phyloP scores from a whole-genome alignment of 345 rosid species.

The Rhodamnia rubescens region DNA sequence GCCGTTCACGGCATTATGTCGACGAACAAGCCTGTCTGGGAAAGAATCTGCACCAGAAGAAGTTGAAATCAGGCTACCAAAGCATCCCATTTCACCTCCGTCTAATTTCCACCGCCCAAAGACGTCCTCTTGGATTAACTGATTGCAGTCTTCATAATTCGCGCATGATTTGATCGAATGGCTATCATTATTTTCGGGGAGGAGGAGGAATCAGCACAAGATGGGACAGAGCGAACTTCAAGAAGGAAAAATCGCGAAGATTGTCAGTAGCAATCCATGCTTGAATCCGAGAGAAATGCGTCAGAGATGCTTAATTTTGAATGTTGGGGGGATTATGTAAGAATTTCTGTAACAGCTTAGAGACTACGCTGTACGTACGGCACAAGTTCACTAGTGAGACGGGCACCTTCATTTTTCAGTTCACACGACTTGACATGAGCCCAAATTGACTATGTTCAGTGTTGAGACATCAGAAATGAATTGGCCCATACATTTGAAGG shows the following conservation, averaged over 20 bases:
- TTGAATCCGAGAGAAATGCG: neutral
- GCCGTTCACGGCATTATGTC: neutral
- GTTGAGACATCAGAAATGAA: neutral
- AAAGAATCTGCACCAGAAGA: neutral
- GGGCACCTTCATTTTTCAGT: neutral
- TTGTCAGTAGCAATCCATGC: neutral
- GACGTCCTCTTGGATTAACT: neutral
- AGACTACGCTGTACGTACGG: neutral
- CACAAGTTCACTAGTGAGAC: neutral
- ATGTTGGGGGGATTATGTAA: neutral
- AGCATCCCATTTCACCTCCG: neutral
- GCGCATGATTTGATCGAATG: neutral
- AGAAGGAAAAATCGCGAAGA: neutral
- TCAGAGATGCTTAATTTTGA: neutral
- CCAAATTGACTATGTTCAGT: neutral
- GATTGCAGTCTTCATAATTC: neutral
- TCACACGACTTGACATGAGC: neutral
- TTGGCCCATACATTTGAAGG: neutral
- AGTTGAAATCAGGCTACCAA: neutral
- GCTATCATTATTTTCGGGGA: neutral
- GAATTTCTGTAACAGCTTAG: neutral
- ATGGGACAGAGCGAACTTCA: neutral
- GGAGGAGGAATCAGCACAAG: too few relatives aligned
- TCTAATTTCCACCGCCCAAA: neutral
- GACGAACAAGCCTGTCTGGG: neutral